Conservation (phyloP, 228 moss, liverwort and hornwort species). For the Sphagnum magellanicum region DNA sequence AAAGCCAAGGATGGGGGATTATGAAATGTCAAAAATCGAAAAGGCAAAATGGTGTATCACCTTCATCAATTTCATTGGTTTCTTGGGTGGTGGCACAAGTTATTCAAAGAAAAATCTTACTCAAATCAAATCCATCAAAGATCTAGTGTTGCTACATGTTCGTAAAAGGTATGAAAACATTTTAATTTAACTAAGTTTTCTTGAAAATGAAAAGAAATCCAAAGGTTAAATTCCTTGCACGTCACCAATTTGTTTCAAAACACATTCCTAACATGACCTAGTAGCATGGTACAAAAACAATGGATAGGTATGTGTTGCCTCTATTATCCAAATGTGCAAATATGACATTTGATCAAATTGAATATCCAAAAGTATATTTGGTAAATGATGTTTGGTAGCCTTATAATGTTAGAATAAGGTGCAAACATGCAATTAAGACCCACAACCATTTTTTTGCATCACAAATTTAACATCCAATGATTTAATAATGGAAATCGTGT, state of each 20-base stretch:
- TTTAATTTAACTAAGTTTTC: not conserved
- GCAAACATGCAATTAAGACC: no score
- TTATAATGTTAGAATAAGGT: not conserved
- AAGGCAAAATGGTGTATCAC: not conserved
- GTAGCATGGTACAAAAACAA: no score
- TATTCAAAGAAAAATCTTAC: not conserved
- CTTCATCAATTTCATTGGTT: not conserved
- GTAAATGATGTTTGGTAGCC: not conserved
- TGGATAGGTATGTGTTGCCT: no score
- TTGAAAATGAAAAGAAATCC: not conserved
- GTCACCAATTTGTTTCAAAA: no score
- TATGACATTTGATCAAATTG: not conserved
- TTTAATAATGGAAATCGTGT: no score
- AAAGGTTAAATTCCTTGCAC: not conserved
- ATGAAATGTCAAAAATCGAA: not conserved
- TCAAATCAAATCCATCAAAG: not conserved
- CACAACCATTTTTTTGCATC: no score
- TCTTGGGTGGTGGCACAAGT: not conserved
- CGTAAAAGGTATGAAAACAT: not conserved
- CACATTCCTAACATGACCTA: no score
- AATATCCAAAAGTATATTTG: not conserved
- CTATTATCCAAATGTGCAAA: not conserved
- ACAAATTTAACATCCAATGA: no score
- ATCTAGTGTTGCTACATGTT: not conserved
- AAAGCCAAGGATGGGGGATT: not conserved